A percentile compares a stretch with the other conserved stretches of the same genome.
Evolutionary conservation across 192 early-diverging fungal species (phyloP).

Genomic region (Funneliformis geosporum): DNA sequence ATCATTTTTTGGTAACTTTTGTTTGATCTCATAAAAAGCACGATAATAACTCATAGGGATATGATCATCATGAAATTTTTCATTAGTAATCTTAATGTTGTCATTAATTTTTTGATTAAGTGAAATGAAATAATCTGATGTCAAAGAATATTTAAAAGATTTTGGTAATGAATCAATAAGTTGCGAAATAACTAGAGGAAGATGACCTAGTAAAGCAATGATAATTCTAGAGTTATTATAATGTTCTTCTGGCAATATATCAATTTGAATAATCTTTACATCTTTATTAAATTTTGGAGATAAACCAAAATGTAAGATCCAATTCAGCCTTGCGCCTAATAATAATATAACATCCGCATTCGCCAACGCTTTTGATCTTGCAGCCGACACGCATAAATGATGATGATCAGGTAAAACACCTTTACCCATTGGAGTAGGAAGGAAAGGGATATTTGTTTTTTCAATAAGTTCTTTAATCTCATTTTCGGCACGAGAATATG

Average conservation of each 20-base stretch:
- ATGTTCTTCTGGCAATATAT: slow-evolving; percentile 67
- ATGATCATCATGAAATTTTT: slow-evolving; percentile 44
- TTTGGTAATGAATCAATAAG: slow-evolving; percentile 34
- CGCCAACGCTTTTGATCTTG: slow-evolving; percentile 63
- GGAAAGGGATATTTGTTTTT: slow-evolving; percentile 60
- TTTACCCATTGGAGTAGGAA: slow-evolving; percentile 77
- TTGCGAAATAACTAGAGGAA: slow-evolving; percentile 58
- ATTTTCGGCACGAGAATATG: slow-evolving; percentile 65
- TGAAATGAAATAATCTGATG: slow-evolving; percentile 34
- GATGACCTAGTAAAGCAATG: slow-evolving; percentile 61
- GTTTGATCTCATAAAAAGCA: slow-evolving; percentile 68
- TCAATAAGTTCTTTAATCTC: slow-evolving; percentile 59
- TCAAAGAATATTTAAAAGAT: background rate
- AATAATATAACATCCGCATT: slow-evolving; percentile 69
- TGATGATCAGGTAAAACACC: slow-evolving; percentile 68
- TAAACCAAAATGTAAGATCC: slow-evolving; percentile 74
- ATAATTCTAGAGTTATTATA: slow-evolving; percentile 54
- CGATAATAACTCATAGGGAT: slow-evolving; percentile 68
- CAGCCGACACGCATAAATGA: slow-evolving; percentile 60
- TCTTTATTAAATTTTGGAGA: slow-evolving; percentile 51
- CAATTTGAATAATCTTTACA: slow-evolving; percentile 73
- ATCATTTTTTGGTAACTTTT: slow-evolving; percentile 47
- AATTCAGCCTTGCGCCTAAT: slow-evolving; percentile 70
- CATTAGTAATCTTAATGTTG: slow-evolving; percentile 49
- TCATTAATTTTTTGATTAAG: slow-evolving; percentile 38